Evolutionary conservation across 2,329 filamentous ascomycete species (phyloP), one percentile per base, ranked within the genome.

Genomic region (Alternaria metachromatica): DNA sequence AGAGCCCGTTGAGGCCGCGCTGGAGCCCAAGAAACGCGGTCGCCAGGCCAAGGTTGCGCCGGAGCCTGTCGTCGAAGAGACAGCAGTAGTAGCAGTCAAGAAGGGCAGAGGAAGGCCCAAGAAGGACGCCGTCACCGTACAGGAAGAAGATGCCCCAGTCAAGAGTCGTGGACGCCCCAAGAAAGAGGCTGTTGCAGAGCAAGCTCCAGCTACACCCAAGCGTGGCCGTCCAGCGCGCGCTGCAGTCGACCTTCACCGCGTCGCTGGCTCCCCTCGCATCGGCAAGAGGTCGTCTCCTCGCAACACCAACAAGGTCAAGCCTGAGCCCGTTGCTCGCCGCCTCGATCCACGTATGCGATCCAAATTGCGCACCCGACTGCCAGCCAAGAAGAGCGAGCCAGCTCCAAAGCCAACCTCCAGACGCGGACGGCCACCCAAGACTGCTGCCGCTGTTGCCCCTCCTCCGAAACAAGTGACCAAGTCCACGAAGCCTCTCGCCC

Each of bases 291-390:
- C 66, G 13, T 57, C 64, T 59, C 33, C 55, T 64, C 26, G 51
- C 43, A 25, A 54, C 60, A 68, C 65, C 46, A 25, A 51, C 60
- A 68, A 66, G 49, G 18, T 51, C 43, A 56, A 62, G 48, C 18
- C 60, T 28, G 64, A 55, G 18, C 61, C 63, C 12, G 18, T 61
- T 2, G 55, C 61, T 21, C 59, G 61, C 11, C 72, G 69, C 10
- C 65, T 72, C 43, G 60, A 72, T 33, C 66, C 73, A 3, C 69
- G 66, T 50, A 55, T 68, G 44, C 72, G 68, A 41, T 68, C 73
- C 15, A 69, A 63, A 49, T 64, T 71, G 23, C 74, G 69, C 37
- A 65, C 68, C 11, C 73, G 71, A 18, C 33, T 65, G 9, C 64
- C 72, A 9, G 60, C 65, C 8, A 50, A 66, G 53, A 72, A 70